These are phyloP conservation scores for Xylaria sp. DNA, from an alignment of 2,329 filamentous ascomycete species.

Conservation along the genomic window DNA sequence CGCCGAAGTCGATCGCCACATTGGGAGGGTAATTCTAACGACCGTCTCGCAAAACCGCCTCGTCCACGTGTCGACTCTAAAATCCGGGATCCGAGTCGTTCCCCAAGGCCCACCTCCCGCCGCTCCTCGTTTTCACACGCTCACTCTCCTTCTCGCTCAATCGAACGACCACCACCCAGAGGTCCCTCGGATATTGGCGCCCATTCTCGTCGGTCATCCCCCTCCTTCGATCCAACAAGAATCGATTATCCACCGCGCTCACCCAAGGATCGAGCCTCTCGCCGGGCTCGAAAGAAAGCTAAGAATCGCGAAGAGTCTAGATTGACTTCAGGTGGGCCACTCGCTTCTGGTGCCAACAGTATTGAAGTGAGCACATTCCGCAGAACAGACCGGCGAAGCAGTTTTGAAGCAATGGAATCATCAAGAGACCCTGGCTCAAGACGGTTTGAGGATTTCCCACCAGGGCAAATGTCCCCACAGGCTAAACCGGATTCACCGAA, in stretches of 20 bases:
- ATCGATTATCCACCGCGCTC: slow-evolving; percentile 46
- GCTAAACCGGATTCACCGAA: slow-evolving; percentile 64
- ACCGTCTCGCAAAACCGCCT: slow-evolving; percentile 36
- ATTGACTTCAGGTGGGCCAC: slow-evolving; percentile 52
- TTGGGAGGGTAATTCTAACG: slow-evolving; percentile 42
- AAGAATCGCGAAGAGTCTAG: slow-evolving; percentile 55
- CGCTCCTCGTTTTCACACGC: slow-evolving; percentile 49
- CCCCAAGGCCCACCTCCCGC: slow-evolving; percentile 46
- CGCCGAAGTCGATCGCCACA: slow-evolving; percentile 46
- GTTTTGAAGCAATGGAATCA: slow-evolving; percentile 51
- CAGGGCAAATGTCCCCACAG: slow-evolving; percentile 66
- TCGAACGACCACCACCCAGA: slow-evolving; percentile 38
- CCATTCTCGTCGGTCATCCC: slow-evolving; percentile 45
- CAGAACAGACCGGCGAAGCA: slow-evolving; percentile 53
- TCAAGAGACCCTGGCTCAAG: slow-evolving; percentile 53
- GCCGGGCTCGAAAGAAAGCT: slow-evolving; percentile 51
- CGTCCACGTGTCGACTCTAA: slow-evolving; percentile 42
- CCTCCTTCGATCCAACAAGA: slow-evolving; percentile 42
- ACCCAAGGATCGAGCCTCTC: slow-evolving; percentile 46
- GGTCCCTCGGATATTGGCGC: slow-evolving; percentile 44
- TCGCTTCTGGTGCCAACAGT: slow-evolving; percentile 61
- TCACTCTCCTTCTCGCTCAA: slow-evolving; percentile 46
- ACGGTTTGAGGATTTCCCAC: slow-evolving; percentile 53
- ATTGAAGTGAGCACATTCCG: slow-evolving; percentile 62
- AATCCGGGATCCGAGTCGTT: slow-evolving; percentile 45